phyloP scores from a whole-genome alignment of 495 filamentous ascomycete species.

The Parachaetomium inaequale region DNA sequence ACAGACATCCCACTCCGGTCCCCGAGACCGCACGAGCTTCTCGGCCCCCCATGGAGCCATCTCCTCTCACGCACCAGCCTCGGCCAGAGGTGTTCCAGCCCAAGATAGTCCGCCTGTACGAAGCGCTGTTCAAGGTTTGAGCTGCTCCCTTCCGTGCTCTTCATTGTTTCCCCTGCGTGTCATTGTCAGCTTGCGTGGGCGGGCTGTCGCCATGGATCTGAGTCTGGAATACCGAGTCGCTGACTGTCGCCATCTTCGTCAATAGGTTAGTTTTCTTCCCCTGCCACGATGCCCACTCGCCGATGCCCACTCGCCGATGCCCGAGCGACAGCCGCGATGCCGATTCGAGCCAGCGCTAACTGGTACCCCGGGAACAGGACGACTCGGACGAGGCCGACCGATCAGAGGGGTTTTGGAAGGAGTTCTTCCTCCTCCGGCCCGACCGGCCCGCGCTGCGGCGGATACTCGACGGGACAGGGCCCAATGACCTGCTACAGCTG shows the following conservation, averaged over 20 bases:
- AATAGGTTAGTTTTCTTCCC: neutral
- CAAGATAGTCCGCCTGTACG: constrained; percentile 88
- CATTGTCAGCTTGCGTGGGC: neutral
- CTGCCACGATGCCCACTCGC: neutral
- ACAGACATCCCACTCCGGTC: neutral
- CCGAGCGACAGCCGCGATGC: neutral
- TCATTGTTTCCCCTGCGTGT: neutral
- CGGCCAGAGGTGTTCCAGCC: constrained; percentile 88
- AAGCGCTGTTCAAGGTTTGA: constrained; percentile 76
- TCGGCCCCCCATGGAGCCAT: constrained; percentile 82
- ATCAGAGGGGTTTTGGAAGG: constrained; percentile 90
- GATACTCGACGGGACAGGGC: constrained; percentile 62
- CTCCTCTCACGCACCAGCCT: constrained; percentile 88
- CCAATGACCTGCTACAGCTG: constrained; percentile 70
- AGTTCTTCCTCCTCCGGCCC: constrained; percentile 87
- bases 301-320: neutral
- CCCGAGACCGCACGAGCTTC: constrained; percentile 1
- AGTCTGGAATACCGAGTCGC: neutral
- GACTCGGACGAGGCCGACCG: constrained; percentile 61
- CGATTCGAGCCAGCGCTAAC: neutral
- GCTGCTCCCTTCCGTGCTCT: neutral
- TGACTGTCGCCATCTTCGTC: neutral
- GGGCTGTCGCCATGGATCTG: neutral
- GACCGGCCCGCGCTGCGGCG: constrained; percentile 62
- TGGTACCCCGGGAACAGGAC: constrained; percentile 24